Base-by-base conservation (phyloP, 1,284 basidiomycete species). In the Microbotryum violaceum region DNA sequence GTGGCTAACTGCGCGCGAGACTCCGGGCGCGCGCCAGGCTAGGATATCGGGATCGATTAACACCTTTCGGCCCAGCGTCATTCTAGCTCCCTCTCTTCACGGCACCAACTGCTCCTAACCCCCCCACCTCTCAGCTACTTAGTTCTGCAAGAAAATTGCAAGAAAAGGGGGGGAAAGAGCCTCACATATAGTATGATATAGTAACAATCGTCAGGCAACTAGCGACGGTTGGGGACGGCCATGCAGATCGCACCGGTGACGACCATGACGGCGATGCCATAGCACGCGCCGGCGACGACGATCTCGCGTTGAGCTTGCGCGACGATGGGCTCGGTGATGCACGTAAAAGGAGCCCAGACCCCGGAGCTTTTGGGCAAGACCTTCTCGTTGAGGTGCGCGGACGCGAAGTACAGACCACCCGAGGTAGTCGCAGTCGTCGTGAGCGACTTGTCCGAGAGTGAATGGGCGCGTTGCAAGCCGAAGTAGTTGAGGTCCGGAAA, bases 401-500 rank as follows among this genome's bases (percentile, higher is more conserved):
- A 62, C 1, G 62, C 65, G 21, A 66, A 66, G 57, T 66, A 66
- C 5, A 66, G 60, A 16, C 65, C 62, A 23, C 59, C 54, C 1
- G 62, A 57, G 4, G 65, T 66, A 7, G 59, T 60, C 25, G 65
- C 49, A 3, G 37, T 29, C 33, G 6, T 33, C 23, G 44, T 47
- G 42, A 16, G 7, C 16, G 59, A 49, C 12, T 47, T 47, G 10
- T 42, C 59, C 4, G 65, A 61, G 10, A 51, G 14, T 3, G 58
- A 57, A 4, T 55, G 29, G 10, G 65, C 42, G 2, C 44, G 54
- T 3, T 57, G 60, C 48, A 63, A 60, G 2, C 62, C 62, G 54
- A 63, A 63, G 59, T 61, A 66, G 31, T 56, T 62, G 57, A 66
- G 59, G 49, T 66, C 65, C 27, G 54, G 54, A 21, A 63, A 50